Conservation (phyloP, 345 rosid species). For the Capsella bursapastoris region DNA sequence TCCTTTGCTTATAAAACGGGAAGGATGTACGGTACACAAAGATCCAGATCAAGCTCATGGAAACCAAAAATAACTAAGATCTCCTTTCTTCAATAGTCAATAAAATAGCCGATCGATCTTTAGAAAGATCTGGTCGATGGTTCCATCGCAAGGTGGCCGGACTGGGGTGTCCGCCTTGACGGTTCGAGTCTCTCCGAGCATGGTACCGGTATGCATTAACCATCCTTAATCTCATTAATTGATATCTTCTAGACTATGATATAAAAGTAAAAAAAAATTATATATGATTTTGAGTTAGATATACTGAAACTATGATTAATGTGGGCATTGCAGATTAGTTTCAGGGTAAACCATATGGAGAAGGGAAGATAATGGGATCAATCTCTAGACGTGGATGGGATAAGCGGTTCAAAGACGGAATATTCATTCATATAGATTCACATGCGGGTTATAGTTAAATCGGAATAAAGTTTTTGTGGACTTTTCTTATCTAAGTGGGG, state of each 20-base stretch:
- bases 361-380: constrained; percentile 23
- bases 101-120: background rate
- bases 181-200: background rate
- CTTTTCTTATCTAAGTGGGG: constrained; percentile 14
- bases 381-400: constrained; percentile 21
- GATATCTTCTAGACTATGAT: background rate
- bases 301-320: background rate
- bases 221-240: background rate
- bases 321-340: background rate
- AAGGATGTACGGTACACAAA: background rate
- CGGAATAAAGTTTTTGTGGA: constrained; percentile 21
- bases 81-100: background rate
- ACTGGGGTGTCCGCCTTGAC: background rate
- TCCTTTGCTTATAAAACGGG: constrained; percentile 26
- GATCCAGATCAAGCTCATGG: background rate
- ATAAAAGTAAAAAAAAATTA: too few relatives aligned
- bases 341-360: constrained; percentile 23
- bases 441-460: constrained; percentile 2
- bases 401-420: constrained; percentile 24
- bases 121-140: background rate
- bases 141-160: background rate
- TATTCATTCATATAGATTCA: background rate
- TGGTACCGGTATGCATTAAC: constrained; percentile 24
- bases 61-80: background rate
- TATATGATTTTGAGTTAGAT: background rate